These are phyloP conservation scores for Capsaspora owczarzaki DNA, from an alignment of 78 protist genomes.

Conservation along the genomic window DNA sequence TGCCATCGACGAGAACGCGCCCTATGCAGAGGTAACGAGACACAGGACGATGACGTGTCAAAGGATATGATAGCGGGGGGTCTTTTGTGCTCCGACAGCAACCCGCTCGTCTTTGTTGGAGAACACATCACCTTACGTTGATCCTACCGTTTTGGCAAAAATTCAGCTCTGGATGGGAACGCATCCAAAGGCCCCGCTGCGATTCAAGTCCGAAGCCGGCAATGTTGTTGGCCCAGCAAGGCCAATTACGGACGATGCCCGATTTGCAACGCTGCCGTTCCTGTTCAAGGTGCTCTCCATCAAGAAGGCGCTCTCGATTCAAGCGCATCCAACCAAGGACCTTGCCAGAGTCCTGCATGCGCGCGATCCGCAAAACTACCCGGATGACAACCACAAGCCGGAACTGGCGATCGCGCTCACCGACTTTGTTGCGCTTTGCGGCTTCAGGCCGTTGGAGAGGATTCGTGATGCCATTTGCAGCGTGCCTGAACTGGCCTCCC, in stretches of 20 bases:
- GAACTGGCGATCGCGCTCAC: constrained; percentile 92
- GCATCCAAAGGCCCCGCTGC: constrained; percentile 79
- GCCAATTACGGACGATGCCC: neutral
- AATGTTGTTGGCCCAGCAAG: neutral
- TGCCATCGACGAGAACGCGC: too few species aligned
- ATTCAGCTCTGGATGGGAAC: constrained; percentile 97
- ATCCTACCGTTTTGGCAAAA: too few species aligned
- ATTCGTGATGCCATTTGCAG: constrained; percentile 29
- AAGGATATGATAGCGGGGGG: too few species aligned
- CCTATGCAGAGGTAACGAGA: too few species aligned
- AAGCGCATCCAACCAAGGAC: constrained; percentile 90
- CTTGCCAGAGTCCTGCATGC: constrained; percentile 73
- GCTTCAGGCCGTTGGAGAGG: constrained; percentile 69
- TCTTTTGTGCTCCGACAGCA: too few species aligned
- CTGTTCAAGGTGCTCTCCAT: constrained; percentile 90
- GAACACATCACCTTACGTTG: too few species aligned
- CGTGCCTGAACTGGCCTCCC: constrained; percentile 36
- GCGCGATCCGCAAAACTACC: constrained; percentile 58
- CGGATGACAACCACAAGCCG: constrained; percentile 92
- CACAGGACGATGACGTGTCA: too few species aligned
- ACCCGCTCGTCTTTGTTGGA: too few species aligned
- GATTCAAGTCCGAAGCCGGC: neutral
- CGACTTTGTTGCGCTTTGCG: constrained; percentile 35
- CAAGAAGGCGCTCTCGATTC: constrained; percentile 68
- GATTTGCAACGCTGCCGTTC: constrained; percentile 65